Evolutionary conservation across 805 yeast genomes (phyloP), one percentile per base, ranked within the genome.

Genomic region (Schwanniomyces sp.): DNA sequence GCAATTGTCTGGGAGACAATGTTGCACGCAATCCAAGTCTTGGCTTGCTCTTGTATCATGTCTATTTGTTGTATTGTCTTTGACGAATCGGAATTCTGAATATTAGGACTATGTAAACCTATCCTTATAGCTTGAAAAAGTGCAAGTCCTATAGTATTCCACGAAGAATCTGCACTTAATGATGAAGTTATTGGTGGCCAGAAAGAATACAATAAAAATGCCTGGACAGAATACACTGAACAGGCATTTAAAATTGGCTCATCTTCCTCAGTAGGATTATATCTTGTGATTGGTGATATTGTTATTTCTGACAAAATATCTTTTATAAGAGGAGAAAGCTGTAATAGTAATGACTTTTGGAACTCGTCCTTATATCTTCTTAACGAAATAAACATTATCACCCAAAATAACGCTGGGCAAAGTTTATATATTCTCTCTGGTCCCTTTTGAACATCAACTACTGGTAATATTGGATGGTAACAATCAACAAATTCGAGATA

Each of bases 161-260:
- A 92, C 4, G 96, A 86, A 7, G 96, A 86, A 62, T 94, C 98
- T 0, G 98, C 96, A 65, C 95, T 88, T 41, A 94, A 75, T 0
- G 97, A 91, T 0, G 98, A 90, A 0, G 97, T 89, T 34, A 91
- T 77, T 3, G 97, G 97, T 0, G 98, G 98, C 99, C 98, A 92
- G 63, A 86, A 82, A 0, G 97, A 86, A 66, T 88, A 90, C 1
- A 92, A 70, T 25, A 92, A 68, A 52, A 92, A 86, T 0, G 97
- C 97, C 64, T 92, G 99, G 0, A 92, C 97, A 0, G 96, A 87
- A 61, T 86, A 92, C 0, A 92, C 97, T 18, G 96, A 86, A 4
- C 96, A 88, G 2, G 91, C 92, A 57, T 91, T 91, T 59, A 89
- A 73, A 10, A 88, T 79, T 0, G 96, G 95, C 55, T 86, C 91